phyloP scores from a whole-genome alignment of 2,329 filamentous ascomycete species.

The Neospermospora avenae region DNA sequence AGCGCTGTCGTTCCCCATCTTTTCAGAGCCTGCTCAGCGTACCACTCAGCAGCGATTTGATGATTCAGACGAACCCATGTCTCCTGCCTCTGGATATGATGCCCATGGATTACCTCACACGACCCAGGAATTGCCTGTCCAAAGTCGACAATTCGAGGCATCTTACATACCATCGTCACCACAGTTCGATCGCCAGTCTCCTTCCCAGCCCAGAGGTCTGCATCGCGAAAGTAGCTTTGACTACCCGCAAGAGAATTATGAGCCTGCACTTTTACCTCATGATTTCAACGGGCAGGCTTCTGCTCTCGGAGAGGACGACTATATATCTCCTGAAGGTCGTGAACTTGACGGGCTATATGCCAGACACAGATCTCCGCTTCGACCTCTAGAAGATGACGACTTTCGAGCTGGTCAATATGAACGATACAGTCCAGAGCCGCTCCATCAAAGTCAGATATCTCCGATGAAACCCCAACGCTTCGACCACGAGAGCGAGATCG shows the following conservation, averaged over 20 bases:
- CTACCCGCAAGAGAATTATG: neutral
- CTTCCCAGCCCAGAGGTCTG: neutral
- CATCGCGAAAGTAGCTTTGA: conserved; percentile 1
- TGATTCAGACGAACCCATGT: neutral
- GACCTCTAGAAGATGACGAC: neutral
- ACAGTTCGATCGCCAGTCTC: neutral
- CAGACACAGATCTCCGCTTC: neutral
- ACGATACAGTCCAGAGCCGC: neutral
- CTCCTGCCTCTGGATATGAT: neutral
- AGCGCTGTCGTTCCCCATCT: neutral
- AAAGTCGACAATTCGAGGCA: neutral
- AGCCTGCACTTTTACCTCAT: neutral
- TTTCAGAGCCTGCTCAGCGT: neutral
- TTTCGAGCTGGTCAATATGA: conserved; percentile 1
- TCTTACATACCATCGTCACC: neutral
- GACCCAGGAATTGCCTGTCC: neutral
- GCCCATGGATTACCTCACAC: neutral
- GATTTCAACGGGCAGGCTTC: neutral
- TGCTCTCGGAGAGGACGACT: neutral
- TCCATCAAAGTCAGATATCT: too few relatives aligned
- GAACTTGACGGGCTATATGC: neutral
- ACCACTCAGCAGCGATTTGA: neutral
- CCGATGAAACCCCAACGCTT: too few relatives aligned
- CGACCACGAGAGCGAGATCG: too few relatives aligned
- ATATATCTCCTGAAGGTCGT: neutral